Base-by-base conservation (phyloP, 164 flowering plant species). In the Macadamia integrifolia region DNA sequence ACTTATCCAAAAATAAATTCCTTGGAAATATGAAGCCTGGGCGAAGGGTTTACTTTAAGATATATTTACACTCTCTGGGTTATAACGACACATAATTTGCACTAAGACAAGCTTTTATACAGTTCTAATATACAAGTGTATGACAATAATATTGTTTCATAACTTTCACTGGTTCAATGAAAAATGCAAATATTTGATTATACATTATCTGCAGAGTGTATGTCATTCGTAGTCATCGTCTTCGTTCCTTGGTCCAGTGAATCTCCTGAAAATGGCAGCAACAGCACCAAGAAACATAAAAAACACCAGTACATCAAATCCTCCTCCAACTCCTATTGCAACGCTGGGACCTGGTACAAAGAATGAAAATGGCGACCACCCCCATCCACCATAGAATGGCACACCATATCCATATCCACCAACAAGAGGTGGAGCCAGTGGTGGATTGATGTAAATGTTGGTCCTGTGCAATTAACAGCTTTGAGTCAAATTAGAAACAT, bases 321-420 rank as follows among this genome's bases (percentile, higher is more conserved):
- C 98, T 57, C 97, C 97, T 62, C 98, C 97, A 61, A 88, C 35
- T 42, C 97, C 97, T 28, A 94, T 60, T 6, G 95, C 98, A 29
- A 88, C 86, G 53, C 88, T 75, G 0, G 98, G 97, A 28, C 95
- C 92, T 1, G 98, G 97, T 13, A 85, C 87, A 49, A 87, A 94
- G 79, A 88, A 94, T 9, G 97, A 94, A 73, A 91, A 90, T 1
- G 98, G 98, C 0, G 98, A 90, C 96, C 96, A 91, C 5, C 98
- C 98, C 87, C 87, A 93, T 66, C 98, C 98, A 1, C 97, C 94
- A 64, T 83, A 93, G 78, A 74, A 88, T 8, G 92, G 93, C 32
- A 72, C 79, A 11, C 96, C 94, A 60, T 83, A 92, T 4, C 98
- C 98, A 40, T 90, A 93, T 0, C 98, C 98, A 40, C 98, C 97